phyloP scores from a whole-genome alignment of 495 filamentous ascomycete genomes.

The Oidiodendron maius region DNA sequence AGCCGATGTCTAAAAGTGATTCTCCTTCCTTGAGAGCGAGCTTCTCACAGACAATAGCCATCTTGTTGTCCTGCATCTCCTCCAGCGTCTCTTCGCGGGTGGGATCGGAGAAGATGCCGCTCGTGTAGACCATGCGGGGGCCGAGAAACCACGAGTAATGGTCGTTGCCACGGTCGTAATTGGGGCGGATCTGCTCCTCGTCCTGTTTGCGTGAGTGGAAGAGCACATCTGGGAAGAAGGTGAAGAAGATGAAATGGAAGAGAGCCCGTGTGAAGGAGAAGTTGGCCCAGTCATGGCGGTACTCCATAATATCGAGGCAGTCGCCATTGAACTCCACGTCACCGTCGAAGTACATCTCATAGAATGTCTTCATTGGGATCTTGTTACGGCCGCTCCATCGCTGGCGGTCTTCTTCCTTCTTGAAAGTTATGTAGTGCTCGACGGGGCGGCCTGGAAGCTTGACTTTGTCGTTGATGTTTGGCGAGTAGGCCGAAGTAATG shows the following conservation, averaged over 20 bases:
- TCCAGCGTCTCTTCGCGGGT: conserved; percentile 73
- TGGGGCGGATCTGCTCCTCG: conserved; percentile 77
- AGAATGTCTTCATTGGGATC: conserved; percentile 82
- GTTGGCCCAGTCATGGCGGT: conserved; percentile 82
- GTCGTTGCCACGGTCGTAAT: conserved; percentile 86
- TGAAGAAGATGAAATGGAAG: conserved; percentile 63
- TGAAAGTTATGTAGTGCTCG: conserved; percentile 77
- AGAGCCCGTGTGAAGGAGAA: conserved; percentile 70
- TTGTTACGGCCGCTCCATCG: conserved; percentile 71
- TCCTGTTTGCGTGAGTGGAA: neutral
- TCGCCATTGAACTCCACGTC: conserved; percentile 85
- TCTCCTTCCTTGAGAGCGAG: conserved; percentile 67
- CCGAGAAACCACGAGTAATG: conserved; percentile 88
- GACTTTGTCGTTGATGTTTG: conserved; percentile 72
- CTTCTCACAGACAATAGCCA: conserved; percentile 82
- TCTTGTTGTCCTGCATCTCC: conserved; percentile 85
- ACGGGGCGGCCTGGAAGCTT: conserved; percentile 68
- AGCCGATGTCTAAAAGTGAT: conserved; percentile 73
- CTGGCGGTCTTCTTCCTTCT: conserved; percentile 58
- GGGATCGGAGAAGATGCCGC: conserved; percentile 72
- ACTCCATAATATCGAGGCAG: conserved; percentile 71
- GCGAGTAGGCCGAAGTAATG: conserved; percentile 53
- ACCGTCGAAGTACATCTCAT: conserved; percentile 85
- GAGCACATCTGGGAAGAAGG: conserved; percentile 44
- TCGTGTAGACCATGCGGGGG: conserved; percentile 87